Evolutionary conservation across 2,329 filamentous ascomycete genomes (phyloP).

Genomic region (Orbilia javanica): DNA sequence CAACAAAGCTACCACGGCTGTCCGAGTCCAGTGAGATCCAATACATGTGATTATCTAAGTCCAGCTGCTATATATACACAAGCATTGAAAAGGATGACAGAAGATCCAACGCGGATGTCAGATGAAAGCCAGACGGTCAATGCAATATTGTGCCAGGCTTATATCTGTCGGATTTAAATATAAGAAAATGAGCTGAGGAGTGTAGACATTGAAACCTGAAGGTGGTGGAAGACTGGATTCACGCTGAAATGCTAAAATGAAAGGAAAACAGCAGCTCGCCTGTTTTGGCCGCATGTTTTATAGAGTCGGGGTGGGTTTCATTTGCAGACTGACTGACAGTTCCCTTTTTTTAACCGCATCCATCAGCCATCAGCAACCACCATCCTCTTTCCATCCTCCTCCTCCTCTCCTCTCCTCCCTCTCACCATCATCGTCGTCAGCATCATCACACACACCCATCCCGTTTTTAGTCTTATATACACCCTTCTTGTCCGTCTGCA

Average conservation of each 20-base stretch:
- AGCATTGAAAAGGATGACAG: no score
- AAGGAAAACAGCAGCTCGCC: neutral
- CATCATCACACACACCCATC: neutral
- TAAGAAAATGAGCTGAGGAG: neutral
- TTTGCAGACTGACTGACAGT: neutral
- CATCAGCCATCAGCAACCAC: slow-evolving; percentile 6
- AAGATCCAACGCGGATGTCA: no score
- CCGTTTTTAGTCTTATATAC: neutral
- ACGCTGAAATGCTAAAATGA: neutral
- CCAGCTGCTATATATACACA: no score
- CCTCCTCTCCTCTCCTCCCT: neutral
- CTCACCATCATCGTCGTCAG: neutral
- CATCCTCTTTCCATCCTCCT: neutral
- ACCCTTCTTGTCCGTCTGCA: no score
- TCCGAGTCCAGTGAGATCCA: no score
- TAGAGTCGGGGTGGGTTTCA: slow-evolving; percentile 5
- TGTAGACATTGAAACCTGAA: neutral
- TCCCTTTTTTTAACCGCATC: neutral
- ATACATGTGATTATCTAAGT: no score
- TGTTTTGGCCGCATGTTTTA: slow-evolving; percentile 4
- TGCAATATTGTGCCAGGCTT: no score
- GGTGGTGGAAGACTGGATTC: neutral
- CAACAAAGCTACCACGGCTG: no score
- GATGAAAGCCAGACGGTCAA: no score
- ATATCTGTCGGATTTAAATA: no score